These are phyloP conservation scores for Fusarium torreyae DNA, from an alignment of 2,329 filamentous ascomycete species.

Conservation along the genomic window DNA sequence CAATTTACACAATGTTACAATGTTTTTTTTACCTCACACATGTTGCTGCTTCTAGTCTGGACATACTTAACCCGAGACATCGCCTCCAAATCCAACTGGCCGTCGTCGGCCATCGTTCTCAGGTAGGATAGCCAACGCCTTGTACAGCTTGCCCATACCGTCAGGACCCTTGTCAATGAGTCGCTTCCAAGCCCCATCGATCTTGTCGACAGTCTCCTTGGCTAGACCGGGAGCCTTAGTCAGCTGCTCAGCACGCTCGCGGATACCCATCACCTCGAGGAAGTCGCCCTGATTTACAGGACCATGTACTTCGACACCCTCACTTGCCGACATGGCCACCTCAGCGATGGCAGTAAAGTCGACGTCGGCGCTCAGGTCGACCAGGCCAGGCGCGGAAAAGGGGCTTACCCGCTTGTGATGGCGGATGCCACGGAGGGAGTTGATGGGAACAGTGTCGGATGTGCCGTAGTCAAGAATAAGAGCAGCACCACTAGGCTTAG, in stretches of 20 bases:
- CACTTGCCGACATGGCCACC: constrained; percentile 80
- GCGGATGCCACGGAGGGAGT: constrained; percentile 91
- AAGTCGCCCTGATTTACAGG: constrained; percentile 90
- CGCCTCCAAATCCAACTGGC: constrained; percentile 93
- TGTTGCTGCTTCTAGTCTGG: neutral
- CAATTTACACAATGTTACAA: constrained; percentile 36
- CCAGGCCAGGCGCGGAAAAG: constrained; percentile 83
- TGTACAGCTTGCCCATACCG: constrained; percentile 96
- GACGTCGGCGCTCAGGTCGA: constrained; percentile 93
- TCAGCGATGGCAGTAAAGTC: constrained; percentile 93
- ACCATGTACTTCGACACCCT: constrained; percentile 91
- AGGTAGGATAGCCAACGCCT: constrained; percentile 91
- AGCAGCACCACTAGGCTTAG: constrained; percentile 82
- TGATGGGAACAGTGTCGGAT: constrained; percentile 81
- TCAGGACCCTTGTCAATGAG: constrained; percentile 85
- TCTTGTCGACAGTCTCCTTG: constrained; percentile 68
- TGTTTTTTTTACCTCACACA: neutral
- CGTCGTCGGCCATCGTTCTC: constrained; percentile 80
- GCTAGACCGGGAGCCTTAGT: constrained; percentile 61
- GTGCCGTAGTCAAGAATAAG: constrained; percentile 98
- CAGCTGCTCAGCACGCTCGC: constrained; percentile 80
- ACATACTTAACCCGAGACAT: constrained; percentile 56
- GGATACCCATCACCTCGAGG: constrained; percentile 84
- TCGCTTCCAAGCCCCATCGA: constrained; percentile 83
- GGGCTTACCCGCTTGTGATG: constrained; percentile 83